Conservation (phyloP, 768 basidiomycete genomes). For the Lactifluus volemus region DNA sequence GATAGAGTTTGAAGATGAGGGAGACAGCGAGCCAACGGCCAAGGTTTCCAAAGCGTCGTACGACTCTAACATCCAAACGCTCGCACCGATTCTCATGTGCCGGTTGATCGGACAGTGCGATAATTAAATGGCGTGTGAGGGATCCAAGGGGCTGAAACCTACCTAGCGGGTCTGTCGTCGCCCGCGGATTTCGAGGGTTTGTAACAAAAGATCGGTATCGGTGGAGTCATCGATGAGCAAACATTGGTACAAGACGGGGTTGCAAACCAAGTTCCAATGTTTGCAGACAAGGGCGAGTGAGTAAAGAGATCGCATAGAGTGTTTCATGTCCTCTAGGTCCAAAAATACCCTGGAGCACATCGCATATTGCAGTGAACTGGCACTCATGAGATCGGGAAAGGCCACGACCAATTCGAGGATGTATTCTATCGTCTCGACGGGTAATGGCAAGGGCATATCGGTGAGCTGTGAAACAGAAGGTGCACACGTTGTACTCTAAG, state of each 20-base stretch:
- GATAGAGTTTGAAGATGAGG: slow-evolving; percentile 9
- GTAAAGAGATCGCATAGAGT: background rate
- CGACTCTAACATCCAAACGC: background rate
- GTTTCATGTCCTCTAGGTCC: slow-evolving; percentile 3
- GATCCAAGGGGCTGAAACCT: background rate
- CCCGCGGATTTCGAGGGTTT: slow-evolving; percentile 2
- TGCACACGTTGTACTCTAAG: background rate
- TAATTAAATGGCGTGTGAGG: slow-evolving; percentile 11
- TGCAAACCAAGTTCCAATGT: slow-evolving; percentile 10
- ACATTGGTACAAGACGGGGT: slow-evolving; percentile 5
- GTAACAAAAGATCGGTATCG: background rate
- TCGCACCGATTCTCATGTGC: background rate
- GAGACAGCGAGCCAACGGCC: slow-evolving; percentile 8
- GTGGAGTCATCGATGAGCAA: slow-evolving; percentile 4
- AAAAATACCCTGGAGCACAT: background rate
- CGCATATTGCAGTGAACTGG: background rate
- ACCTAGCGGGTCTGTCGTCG: background rate
- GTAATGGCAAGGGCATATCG: slow-evolving; percentile 2
- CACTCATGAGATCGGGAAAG: background rate
- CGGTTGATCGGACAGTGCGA: slow-evolving; percentile 7
- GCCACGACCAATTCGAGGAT: background rate
- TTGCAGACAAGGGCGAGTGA: slow-evolving; percentile 9
- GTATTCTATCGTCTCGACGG: slow-evolving; percentile 1
- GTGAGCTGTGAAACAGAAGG: background rate
- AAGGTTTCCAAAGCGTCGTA: slow-evolving; percentile 6